A percentile compares a stretch with the other conserved stretches of the same genome.
phyloP scores from a whole-genome alignment of 305 asterid species.

The Solanum hybrid region DNA sequence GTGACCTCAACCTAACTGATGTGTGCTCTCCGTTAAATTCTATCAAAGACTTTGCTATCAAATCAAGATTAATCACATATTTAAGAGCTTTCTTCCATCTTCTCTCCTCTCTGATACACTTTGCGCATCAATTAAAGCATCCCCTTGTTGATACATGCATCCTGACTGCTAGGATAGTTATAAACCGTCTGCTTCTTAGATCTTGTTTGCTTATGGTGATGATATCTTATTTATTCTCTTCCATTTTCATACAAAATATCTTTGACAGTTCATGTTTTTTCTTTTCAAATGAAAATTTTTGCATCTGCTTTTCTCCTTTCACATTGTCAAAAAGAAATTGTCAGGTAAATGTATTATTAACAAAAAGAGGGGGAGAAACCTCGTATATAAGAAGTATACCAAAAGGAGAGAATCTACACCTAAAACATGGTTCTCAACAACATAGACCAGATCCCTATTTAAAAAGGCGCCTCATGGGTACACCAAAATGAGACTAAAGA shows the following conservation, averaged over 20 bases:
- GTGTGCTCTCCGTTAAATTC: background rate
- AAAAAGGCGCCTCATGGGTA: background rate
- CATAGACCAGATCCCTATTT: background rate
- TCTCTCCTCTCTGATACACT: background rate
- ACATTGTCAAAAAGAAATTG: background rate
- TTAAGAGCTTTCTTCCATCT: background rate
- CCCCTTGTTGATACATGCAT: background rate
- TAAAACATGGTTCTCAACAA: background rate
- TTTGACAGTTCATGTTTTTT: background rate
- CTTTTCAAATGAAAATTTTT: background rate
- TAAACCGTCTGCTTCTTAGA: background rate
- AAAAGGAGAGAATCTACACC: background rate
- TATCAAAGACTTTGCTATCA: background rate
- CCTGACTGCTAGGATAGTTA: background rate
- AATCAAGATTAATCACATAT: background rate
- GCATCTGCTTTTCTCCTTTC: background rate
- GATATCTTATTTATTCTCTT: background rate
- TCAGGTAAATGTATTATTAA: background rate
- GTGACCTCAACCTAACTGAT: background rate
- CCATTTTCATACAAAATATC: background rate
- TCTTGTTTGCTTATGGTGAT: background rate
- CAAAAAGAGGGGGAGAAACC: background rate
- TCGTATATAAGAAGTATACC: background rate
- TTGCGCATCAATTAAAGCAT: background rate
- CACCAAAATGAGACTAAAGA: background rate